Evolutionary conservation across 352 stramenopile genomes (phyloP), one percentile per base, ranked within the genome.

Genomic region (Phytophthora tentaculata): DNA sequence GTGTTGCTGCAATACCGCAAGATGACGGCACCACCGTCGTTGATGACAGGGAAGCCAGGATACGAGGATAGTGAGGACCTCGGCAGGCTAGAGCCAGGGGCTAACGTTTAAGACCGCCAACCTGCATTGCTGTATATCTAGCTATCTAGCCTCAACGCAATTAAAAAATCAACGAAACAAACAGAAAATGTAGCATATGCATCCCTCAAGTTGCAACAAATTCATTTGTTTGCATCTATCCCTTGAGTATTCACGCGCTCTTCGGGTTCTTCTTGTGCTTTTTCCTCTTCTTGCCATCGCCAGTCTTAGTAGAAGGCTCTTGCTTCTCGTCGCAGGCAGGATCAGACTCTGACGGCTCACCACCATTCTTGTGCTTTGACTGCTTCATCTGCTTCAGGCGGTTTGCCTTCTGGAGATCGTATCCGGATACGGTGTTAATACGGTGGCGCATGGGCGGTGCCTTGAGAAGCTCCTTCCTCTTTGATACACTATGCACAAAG

Each of bases 401-500:
- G 58, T 95, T 83, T 48, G 82, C 73, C 73, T 94, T 95, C 61
- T 96, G 80, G n/a, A 96, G 64, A 52, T 96, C 88, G 61, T 95
- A 96, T 43, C 86, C 88, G 2, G 88, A 96, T 16, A 96, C 86
- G 0, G 88, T 96, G 56, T 86, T 92, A 69, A 96, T 95, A 41
- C 85, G 88, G 24, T 86, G 76, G 12, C 88, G 86, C 68, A 77
- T 67, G 1, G 84, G 78, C 37, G 88, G 88, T 17, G 85, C 84
- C 76, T 94, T 95, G 52, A 96, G 64, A 50, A 96, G 74, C 56
- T 95, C 75, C 74, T 94, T 94, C 49, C 86, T 85, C 51, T 90
- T 86, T 32, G 77, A 79, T 32, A 78, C 74, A 69, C 86, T 94
- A 45, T 24, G 28, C 28, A 32, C 5, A 32, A 45, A 67, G 26